These are phyloP conservation scores for Acer saccharum DNA, from an alignment of 345 rosid genomes.

Conservation along the genomic window DNA sequence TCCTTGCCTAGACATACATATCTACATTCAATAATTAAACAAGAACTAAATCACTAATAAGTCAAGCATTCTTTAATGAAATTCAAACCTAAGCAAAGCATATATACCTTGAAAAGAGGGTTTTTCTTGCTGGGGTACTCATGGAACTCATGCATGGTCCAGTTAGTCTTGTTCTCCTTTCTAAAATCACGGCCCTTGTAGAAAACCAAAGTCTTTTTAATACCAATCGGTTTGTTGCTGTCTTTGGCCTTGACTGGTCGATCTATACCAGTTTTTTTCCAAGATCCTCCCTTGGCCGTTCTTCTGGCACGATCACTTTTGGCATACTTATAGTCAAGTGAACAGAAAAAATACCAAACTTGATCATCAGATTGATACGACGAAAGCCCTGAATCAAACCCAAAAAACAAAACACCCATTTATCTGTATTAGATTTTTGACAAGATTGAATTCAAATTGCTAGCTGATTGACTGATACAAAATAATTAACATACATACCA, in stretches of 20 bases:
- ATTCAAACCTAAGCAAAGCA: not conserved
- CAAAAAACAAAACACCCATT: not conserved
- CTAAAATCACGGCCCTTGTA: conserved; percentile 1
- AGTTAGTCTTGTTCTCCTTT: conserved; percentile 3
- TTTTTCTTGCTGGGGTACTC: not conserved
- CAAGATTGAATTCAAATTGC: not conserved
- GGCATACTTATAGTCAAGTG: not conserved
- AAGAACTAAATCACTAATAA: too few relatives aligned
- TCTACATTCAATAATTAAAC: too few relatives aligned
- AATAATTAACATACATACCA: not conserved
- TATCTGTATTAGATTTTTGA: too few relatives aligned
- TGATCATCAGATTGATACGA: conserved; percentile 23
- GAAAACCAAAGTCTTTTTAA: conserved; percentile 41
- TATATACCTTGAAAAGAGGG: not conserved
- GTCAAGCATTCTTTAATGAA: too few relatives aligned
- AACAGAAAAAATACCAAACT: conserved; percentile 42
- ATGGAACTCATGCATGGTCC: conserved; percentile 11
- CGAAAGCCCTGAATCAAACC: not conserved
- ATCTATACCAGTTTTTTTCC: conserved; percentile 44
- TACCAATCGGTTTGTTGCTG: conserved; percentile 32
- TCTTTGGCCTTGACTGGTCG: conserved; percentile 22
- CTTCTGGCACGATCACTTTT: conserved; percentile 28
- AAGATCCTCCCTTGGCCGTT: conserved; percentile 33
- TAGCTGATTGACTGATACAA: not conserved
- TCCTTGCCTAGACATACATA: too few relatives aligned